A percentile compares a stretch with the other conserved stretches of the same genome.
Evolutionary conservation across 2,329 filamentous ascomycete species (phyloP).

Genomic region (Balansia obtecta): DNA sequence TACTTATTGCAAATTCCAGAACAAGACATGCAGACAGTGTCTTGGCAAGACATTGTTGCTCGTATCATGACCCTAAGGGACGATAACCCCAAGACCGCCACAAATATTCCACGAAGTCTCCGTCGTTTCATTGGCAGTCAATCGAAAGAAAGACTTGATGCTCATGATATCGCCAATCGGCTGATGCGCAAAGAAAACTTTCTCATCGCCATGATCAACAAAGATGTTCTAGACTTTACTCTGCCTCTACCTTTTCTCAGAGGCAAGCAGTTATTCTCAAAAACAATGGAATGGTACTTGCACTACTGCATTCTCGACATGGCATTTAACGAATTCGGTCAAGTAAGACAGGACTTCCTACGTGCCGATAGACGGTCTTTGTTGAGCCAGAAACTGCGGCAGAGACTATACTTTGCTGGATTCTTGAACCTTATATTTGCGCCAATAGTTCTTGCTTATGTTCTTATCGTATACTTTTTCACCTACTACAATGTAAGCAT

Average conservation of each 20-base stretch:
- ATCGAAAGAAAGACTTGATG: slow-evolving; percentile 88
- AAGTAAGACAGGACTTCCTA: slow-evolving; percentile 76
- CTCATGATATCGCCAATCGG: slow-evolving; percentile 92
- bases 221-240: slow-evolving; percentile 81
- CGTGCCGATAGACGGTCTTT: slow-evolving; percentile 69
- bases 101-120: slow-evolving; percentile 37
- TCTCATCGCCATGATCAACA: slow-evolving; percentile 92
- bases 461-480: slow-evolving; percentile 83
- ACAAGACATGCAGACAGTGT: slow-evolving; percentile 83
- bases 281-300: slow-evolving; percentile 84
- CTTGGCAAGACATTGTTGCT: slow-evolving; percentile 83
- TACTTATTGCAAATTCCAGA: slow-evolving; percentile 71
- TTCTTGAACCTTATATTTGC: slow-evolving; percentile 77
- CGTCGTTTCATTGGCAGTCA: slow-evolving; percentile 61
- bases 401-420: slow-evolving; percentile 71
- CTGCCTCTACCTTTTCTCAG: slow-evolving; percentile 75
- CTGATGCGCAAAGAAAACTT: slow-evolving; percentile 97
- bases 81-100: slow-evolving; percentile 69
- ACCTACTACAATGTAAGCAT: slow-evolving; percentile 74
- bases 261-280: slow-evolving; percentile 72
- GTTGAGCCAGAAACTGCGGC: slow-evolving; percentile 65
- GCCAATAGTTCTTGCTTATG: slow-evolving; percentile 77
- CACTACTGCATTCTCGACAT: slow-evolving; percentile 86
- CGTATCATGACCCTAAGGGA: slow-evolving; percentile 76
- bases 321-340: slow-evolving; percentile 80